Base-by-base conservation (phyloP, 1,139 yeast species). In the Geotrichum reessii region DNA sequence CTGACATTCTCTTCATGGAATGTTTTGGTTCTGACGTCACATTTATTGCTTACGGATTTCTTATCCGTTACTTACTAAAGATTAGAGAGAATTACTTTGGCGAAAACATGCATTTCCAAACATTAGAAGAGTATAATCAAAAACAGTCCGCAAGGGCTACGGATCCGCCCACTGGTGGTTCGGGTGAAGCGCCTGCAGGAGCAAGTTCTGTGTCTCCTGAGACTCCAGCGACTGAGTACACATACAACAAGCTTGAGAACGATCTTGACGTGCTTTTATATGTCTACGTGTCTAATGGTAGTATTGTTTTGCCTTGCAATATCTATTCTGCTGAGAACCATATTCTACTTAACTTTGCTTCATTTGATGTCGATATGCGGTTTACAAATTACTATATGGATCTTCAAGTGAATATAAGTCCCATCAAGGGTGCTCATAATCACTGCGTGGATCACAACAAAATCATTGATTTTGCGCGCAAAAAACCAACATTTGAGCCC, bases 351-450 rank as follows among this genome's bases (percentile, higher is more conserved):
- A 78, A 79, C 46, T 85, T 90, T 67, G 85, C 85, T 37, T 76
- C 80, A 40, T 75, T 91, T 54, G 91, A 85, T 65, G 80, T 88
- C 42, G 97, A 91, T 67, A 76, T 89, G 46, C 76, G 98, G 57
- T 87, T 90, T 71, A 86, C 93, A n/a, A 88, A 90, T 65, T 92
- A 87, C 70, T 93, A 92, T 69, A 90, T 92, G 97, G 97, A 75
- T 58, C 62, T 76, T 19, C 77, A 76, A 61, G 67, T 69, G 22
- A 70, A 73, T 52, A 66, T 72, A n/a, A 64, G 74, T 19, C 79
- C 79, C 0, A 57, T 74, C 17, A 63, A 65, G 12, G 77, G 77
- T 2, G 50, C 63, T 14, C 60, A 64, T 47, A 62, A 66, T 27
- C 47, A 52, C 11, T 56, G 58, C 2, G 50, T 63, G 8, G 67